Evolutionary conservation across 202 grass and related monocot species (phyloP), one percentile per base, ranked within the genome.

Genomic region (Brachypodium distachyon): DNA sequence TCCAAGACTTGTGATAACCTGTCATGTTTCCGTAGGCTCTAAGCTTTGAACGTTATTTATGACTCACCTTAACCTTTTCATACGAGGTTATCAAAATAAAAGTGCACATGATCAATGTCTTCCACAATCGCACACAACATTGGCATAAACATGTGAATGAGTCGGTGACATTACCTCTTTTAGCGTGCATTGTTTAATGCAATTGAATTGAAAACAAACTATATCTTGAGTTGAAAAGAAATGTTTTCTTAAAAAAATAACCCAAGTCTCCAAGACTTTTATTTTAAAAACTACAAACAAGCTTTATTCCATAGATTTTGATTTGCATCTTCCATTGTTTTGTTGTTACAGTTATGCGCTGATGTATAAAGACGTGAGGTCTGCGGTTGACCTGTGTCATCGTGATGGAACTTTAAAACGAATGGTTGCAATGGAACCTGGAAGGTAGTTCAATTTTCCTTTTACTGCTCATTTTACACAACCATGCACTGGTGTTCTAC

Each of bases 361-460:
- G 73, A 95, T 98, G 85, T 98, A 94, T 71, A 92, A 58, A 90
- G 96, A 98, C 61, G 96, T 98, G 73, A 92, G 96, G 67, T 90
- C 83, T 87, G 96, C 96, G 2, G 91, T 98, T 87, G 96, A 98
- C 66, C 80, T 95, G 48, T 98, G 96, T 61, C 96, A 98, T 84
- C 87, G 89, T 53, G 96, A 98, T 81, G 96, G 96, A 74, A 98
- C 96, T 73, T 90, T 98, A 67, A 98, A 98, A 75, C 81, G 81
- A 34, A 98, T 95, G 91, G 96, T 98, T 58, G 87, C 91, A 11
- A 78, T 87, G 87, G 89, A 98, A 76, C 96, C 96, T 72, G 81
- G 85, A 82, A 90, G 89, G 96, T 98, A 83, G 78, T 50, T 66
- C 46, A 67, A 8, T 73, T 67, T 60, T 53, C 13, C 22, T 51